Conservation (phyloP, 169 alveolate genomes). For the Plasmodium billcollinsi region DNA sequence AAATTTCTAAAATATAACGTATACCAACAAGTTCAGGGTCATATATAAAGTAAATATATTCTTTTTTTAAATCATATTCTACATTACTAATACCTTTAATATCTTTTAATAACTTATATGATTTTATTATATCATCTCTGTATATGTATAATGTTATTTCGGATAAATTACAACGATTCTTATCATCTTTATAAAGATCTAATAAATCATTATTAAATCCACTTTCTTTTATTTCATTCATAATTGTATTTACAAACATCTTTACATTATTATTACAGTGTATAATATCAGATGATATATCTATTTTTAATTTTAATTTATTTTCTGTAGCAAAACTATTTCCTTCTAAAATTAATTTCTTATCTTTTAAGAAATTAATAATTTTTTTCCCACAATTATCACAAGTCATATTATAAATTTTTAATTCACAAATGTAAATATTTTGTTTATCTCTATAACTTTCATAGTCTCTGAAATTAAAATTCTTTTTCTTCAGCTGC, state of each 20-base stretch:
- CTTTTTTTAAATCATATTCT: conserved; percentile 53
- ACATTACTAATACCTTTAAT: conserved; percentile 62
- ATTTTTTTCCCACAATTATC: conserved; percentile 72
- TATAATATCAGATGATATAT: conserved; percentile 11
- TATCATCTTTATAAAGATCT: conserved; percentile 61
- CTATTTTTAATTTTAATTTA: conserved; percentile 50
- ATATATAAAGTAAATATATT: conserved; percentile 61
- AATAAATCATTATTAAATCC: conserved; percentile 62
- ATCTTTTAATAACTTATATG: conserved; percentile 44
- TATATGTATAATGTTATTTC: conserved; percentile 59
- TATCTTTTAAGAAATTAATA: conserved; percentile 53
- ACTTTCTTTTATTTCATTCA: conserved; percentile 58
- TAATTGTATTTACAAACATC: conserved; percentile 45
- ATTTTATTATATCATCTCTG: conserved; percentile 68
- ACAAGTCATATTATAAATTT: conserved; percentile 74
- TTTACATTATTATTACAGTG: conserved; percentile 21
- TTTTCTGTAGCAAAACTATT: conserved; percentile 69
- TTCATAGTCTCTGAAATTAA: conserved; percentile 42
- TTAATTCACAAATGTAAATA: conserved; percentile 53
- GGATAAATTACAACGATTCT: conserved; percentile 29
- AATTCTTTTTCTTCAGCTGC: no score
- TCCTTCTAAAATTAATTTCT: conserved; percentile 53
- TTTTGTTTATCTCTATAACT: conserved; percentile 21
- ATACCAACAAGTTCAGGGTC: conserved; percentile 65
- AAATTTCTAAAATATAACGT: conserved; percentile 39